Percentiles rank a stretch among this genome's conserved stretches.
phyloP scores from a whole-genome alignment of 176 grass and related monocot genomes.

The Hyparrhenia diplandra region DNA sequence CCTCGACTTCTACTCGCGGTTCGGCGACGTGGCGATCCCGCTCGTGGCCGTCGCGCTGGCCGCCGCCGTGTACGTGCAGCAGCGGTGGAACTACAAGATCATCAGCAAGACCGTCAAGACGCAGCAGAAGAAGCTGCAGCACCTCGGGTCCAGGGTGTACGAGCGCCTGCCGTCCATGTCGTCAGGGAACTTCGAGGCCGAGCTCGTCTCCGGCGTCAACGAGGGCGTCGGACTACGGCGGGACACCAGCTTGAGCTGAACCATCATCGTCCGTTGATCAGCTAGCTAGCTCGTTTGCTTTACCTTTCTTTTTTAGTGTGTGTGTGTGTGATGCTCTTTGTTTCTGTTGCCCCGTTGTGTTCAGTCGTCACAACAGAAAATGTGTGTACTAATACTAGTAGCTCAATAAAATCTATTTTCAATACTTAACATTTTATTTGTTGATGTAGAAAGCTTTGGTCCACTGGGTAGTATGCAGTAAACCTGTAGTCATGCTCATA shows the following conservation, averaged over 20 bases:
- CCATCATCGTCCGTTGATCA: background rate
- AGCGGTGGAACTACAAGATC: conserved; percentile 85
- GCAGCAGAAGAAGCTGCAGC: conserved; percentile 79
- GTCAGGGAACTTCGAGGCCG: conserved; percentile 65
- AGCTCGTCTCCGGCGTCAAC: conserved; percentile 66
- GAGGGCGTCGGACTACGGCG: conserved; percentile 21
- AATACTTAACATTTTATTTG: background rate
- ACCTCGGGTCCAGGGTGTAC: conserved; percentile 77
- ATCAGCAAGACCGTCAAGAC: conserved; percentile 67
- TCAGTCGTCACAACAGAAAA: background rate
- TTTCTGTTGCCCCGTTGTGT: background rate
- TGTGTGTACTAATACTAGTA: conserved; percentile 21
- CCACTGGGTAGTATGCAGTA: background rate
- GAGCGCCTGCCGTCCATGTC: conserved; percentile 87
- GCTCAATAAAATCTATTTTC: conserved; percentile 15
- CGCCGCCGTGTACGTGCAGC: conserved; percentile 65
- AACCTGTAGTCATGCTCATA: background rate
- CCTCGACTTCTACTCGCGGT: conserved; percentile 85
- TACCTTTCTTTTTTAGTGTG: background rate
- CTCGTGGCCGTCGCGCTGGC: conserved; percentile 50
- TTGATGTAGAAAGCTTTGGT: background rate
- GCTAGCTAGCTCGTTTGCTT: background rate
- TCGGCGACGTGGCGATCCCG: conserved; percentile 80
- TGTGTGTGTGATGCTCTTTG: background rate
- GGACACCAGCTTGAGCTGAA: conserved; percentile 26